phyloP scores from a whole-genome alignment of 805 yeast genomes.

The Lachancea meyersii region DNA sequence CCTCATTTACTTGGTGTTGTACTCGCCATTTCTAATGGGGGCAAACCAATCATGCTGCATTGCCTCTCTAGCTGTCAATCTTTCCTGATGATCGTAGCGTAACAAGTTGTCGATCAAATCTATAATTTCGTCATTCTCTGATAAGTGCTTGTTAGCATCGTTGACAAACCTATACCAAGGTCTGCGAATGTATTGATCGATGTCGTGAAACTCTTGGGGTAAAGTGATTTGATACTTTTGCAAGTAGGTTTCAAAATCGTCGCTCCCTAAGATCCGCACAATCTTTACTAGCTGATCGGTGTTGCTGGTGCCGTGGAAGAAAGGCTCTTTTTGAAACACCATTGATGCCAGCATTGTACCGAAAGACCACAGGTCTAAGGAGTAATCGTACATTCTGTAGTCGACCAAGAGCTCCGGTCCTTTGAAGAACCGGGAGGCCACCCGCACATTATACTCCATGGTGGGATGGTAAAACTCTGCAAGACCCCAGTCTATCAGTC shows the following conservation, averaged over 20 bases:
- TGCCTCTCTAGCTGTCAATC: slow-evolving; percentile 85
- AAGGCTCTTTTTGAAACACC: slow-evolving; percentile 84
- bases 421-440: slow-evolving; percentile 87
- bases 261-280: slow-evolving; percentile 81
- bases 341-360: slow-evolving; percentile 92
- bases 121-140: slow-evolving; percentile 60
- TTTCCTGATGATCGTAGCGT: slow-evolving; percentile 80
- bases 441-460: slow-evolving; percentile 85
- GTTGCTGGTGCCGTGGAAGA: slow-evolving; percentile 86
- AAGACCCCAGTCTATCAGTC: slow-evolving; percentile 92
- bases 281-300: slow-evolving; percentile 88
- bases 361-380: slow-evolving; percentile 88
- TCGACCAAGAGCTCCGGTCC: slow-evolving; percentile 90
- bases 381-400: slow-evolving; percentile 82
- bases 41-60: slow-evolving; percentile 55
- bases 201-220: slow-evolving; percentile 69
- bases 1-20: not conserved
- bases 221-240: slow-evolving; percentile 64
- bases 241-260: slow-evolving; percentile 62
- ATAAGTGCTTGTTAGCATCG: slow-evolving; percentile 58
- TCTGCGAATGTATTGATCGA: slow-evolving; percentile 68
- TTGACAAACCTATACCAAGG: slow-evolving; percentile 83
- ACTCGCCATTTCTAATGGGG: slow-evolving; percentile 12
- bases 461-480: slow-evolving; percentile 92
- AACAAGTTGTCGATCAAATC: slow-evolving; percentile 76